Evolutionary conservation across 2,329 filamentous ascomycete genomes (phyloP).

Genomic region (Aspergillus ochraceus): DNA sequence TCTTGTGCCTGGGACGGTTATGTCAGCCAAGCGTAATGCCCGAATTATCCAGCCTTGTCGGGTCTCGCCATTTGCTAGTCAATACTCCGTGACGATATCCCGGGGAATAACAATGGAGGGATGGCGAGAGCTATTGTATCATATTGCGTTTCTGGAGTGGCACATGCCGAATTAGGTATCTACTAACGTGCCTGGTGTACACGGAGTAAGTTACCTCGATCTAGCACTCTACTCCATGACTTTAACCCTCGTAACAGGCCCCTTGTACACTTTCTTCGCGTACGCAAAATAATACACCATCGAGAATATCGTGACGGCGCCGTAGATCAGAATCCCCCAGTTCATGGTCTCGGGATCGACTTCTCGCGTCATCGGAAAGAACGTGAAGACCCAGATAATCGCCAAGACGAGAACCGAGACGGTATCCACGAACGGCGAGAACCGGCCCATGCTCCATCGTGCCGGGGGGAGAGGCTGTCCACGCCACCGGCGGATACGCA

Average conservation of each 20-base stretch:
- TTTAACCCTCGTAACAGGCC: slow-evolving; percentile 30
- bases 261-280: slow-evolving; percentile 29
- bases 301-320: slow-evolving; percentile 25
- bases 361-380: slow-evolving; percentile 25
- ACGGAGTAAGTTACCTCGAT: too few species aligned
- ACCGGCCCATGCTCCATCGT: slow-evolving; percentile 36
- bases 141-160: background rate
- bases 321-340: slow-evolving; percentile 30
- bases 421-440: slow-evolving; percentile 42
- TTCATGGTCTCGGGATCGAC: slow-evolving; percentile 27
- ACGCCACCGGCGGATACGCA: slow-evolving; percentile 42
- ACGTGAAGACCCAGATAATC: slow-evolving; percentile 25
- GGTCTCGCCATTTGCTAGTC: background rate
- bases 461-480: slow-evolving; percentile 31
- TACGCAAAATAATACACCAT: slow-evolving; percentile 25
- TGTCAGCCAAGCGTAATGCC: background rate
- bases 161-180: too few species aligned
- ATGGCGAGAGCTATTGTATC: background rate
- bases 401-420: slow-evolving; percentile 25
- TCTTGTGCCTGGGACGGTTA: background rate
- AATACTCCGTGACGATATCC: too few species aligned
- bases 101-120: background rate
- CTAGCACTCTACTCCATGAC: background rate
- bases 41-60: background rate
- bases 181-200: too few species aligned